Evolutionary conservation across 1,284 basidiomycete species (phyloP).

Genomic region (Leccinum colubrinum): DNA sequence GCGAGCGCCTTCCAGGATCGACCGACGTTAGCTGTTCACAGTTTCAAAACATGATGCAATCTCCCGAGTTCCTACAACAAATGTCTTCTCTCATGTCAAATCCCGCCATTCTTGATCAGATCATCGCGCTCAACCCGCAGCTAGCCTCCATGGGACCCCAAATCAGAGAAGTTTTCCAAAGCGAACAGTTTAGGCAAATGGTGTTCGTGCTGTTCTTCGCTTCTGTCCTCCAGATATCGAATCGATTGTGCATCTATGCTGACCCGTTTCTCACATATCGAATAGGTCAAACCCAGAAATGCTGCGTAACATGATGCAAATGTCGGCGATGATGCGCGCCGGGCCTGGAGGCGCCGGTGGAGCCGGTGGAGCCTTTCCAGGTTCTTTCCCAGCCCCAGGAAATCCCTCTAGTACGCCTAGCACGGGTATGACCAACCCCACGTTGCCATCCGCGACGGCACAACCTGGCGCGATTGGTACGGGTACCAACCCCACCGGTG

Average conservation of each 20-base stretch:
- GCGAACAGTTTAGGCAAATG: conserved; percentile 80
- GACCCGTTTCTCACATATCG: not conserved
- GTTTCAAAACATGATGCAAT: conserved; percentile 84
- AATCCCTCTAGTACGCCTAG: conserved; percentile 27
- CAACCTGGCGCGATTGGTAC: conserved; percentile 19
- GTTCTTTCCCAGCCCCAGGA: not conserved
- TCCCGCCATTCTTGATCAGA: conserved; percentile 81
- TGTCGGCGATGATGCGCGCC: conserved; percentile 56
- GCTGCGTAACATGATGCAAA: conserved; percentile 81
- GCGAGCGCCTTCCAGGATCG: not conserved
- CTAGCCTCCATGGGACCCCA: conserved; percentile 78
- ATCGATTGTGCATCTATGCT: not conserved
- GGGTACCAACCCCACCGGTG: conserved; percentile 12
- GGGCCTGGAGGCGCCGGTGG: conserved; percentile 23
- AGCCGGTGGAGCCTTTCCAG: not conserved
- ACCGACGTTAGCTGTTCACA: conserved; percentile 29
- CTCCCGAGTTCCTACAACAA: conserved; percentile 76
- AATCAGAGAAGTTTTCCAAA: conserved; percentile 77
- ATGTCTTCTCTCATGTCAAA: conserved; percentile 77
- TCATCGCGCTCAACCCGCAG: conserved; percentile 81
- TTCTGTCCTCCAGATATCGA: not conserved
- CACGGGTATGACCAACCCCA: conserved; percentile 30
- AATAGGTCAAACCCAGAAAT: conserved; percentile 72
- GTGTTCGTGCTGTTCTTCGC: conserved; percentile 46
- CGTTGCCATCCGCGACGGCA: conserved; percentile 15